Evolutionary conservation across 2,329 filamentous ascomycete genomes (phyloP).

Genomic region (Bipolaris zeicola): DNA sequence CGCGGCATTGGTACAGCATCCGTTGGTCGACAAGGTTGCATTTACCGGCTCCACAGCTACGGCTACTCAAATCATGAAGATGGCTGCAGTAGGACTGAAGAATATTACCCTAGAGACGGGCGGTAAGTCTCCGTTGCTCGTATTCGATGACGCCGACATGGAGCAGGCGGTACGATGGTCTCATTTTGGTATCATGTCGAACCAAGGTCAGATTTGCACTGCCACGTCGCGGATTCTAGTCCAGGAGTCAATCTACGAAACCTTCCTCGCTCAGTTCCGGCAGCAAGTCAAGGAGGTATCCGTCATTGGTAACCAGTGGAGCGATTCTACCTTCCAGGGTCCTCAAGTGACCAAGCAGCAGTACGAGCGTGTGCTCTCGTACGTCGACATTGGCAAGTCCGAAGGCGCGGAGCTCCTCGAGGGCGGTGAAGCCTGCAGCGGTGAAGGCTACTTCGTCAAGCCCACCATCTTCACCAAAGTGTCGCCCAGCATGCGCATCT

Average conservation of each 20-base stretch:
- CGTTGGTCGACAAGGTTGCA: conserved; percentile 72
- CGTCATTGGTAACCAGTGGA: conserved; percentile 48
- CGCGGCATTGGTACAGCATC: conserved; percentile 66
- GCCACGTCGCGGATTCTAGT: conserved; percentile 61
- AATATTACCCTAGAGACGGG: conserved; percentile 64
- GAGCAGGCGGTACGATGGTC: conserved; percentile 68
- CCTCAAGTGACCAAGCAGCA: conserved; percentile 54
- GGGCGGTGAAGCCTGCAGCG: conserved; percentile 50
- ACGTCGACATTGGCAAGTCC: conserved; percentile 51
- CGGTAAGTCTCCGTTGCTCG: conserved; percentile 60
- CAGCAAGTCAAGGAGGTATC: conserved; percentile 9
- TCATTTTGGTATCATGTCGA: conserved; percentile 61
- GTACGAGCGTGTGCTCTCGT: conserved; percentile 51
- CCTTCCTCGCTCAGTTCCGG: conserved; percentile 56
- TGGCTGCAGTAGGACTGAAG: conserved; percentile 64
- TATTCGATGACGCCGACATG: conserved; percentile 61
- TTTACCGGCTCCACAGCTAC: conserved; percentile 77
- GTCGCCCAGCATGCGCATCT: conserved; percentile 3
- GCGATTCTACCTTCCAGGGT: conserved; percentile 50
- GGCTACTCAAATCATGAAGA: conserved; percentile 73
- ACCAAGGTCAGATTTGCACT: conserved; percentile 63
- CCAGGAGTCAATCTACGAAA: conserved; percentile 61
- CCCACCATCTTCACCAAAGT: conserved; percentile 33
- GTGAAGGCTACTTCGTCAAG: conserved; percentile 61
- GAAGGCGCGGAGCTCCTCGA: conserved; percentile 57